Evolutionary conservation across 495 filamentous ascomycete genomes (phyloP).

Genomic region (Penicillium angulare): DNA sequence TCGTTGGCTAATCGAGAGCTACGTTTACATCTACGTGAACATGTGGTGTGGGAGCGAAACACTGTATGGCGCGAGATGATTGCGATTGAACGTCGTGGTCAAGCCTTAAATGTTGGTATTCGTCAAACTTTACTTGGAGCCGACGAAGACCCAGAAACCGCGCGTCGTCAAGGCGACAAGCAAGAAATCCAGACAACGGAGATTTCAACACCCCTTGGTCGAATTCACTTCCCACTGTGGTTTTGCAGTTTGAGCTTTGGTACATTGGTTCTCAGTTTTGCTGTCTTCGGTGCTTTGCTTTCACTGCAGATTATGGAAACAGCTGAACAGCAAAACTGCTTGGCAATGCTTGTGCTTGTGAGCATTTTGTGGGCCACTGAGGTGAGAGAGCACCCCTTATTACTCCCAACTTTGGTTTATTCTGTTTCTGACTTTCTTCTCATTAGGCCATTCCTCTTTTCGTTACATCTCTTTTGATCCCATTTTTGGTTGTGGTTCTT

Average conservation of each 20-base stretch:
- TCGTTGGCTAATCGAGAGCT: conserved; percentile 76
- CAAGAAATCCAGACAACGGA: conserved; percentile 62
- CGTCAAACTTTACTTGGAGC: conserved; percentile 74
- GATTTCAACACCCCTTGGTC: conserved; percentile 77
- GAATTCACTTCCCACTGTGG: conserved; percentile 74
- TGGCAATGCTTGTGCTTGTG: conserved; percentile 91
- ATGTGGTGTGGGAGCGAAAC: conserved; percentile 98
- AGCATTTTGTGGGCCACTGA: conserved; percentile 97
- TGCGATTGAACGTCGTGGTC: conserved; percentile 91
- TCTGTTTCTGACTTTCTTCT: conserved; percentile 15
- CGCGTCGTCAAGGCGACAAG: conserved; percentile 81
- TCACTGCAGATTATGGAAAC: conserved; percentile 74
- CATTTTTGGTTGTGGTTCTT: conserved; percentile 87
- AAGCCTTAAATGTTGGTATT: conserved; percentile 88
- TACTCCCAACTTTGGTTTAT: not conserved
- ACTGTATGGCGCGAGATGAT: conserved; percentile 99
- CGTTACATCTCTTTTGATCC: conserved; percentile 90
- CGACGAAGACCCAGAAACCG: conserved; percentile 65
- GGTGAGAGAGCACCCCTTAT: conserved; percentile 49
- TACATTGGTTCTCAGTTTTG: conserved; percentile 66
- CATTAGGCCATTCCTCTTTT: conserved; percentile 89
- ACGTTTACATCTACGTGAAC: conserved; percentile 87
- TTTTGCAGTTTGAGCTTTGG: conserved; percentile 78
- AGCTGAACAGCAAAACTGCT: conserved; percentile 90
- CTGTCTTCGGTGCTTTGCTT: conserved; percentile 70